phyloP scores from a whole-genome alignment of 768 basidiomycete genomes.

The Tubosaeta sp. region DNA sequence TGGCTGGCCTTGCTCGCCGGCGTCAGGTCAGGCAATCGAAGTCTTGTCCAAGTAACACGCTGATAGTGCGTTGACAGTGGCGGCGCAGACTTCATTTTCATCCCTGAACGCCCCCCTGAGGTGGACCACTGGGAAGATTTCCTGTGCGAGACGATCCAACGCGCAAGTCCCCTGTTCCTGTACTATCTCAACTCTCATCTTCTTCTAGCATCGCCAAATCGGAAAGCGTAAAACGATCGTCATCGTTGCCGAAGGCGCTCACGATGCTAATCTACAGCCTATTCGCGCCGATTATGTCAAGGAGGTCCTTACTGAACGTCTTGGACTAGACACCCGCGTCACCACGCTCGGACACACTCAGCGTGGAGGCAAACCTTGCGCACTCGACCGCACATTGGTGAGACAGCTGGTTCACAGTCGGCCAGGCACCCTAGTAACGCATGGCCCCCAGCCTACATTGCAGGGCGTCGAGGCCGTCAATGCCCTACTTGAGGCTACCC shows the following conservation, averaged over 20 bases:
- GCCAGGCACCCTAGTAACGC: constrained; percentile 4
- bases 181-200: neutral
- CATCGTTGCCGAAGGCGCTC: constrained; percentile 95
- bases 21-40: constrained; percentile 57
- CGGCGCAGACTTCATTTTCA: constrained; percentile 97
- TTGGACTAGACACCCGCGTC: constrained; percentile 92
- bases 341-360: constrained; percentile 97
- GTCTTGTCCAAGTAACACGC: neutral
- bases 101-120: constrained; percentile 87
- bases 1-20: constrained; percentile 95
- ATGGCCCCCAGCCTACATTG: constrained; percentile 72
- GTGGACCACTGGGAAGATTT: constrained; percentile 82
- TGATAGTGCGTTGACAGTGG: constrained; percentile 41
- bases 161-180: constrained; percentile 44
- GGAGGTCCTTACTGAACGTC: constrained; percentile 76
- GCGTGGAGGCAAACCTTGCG: constrained; percentile 90
- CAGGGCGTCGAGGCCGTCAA: constrained; percentile 94
- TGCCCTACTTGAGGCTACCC: constrained; percentile 78
- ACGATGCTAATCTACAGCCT: constrained; percentile 83
- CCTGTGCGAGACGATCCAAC: constrained; percentile 82
- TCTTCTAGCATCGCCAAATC: constrained; percentile 71
- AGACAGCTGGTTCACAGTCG: constrained; percentile 16
- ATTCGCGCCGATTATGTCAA: constrained; percentile 91
- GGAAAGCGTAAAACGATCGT: constrained; percentile 99
- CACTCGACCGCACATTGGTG: constrained; percentile 88